Evolutionary conservation across 768 basidiomycete species (phyloP).

Genomic region (Mycena pura): DNA sequence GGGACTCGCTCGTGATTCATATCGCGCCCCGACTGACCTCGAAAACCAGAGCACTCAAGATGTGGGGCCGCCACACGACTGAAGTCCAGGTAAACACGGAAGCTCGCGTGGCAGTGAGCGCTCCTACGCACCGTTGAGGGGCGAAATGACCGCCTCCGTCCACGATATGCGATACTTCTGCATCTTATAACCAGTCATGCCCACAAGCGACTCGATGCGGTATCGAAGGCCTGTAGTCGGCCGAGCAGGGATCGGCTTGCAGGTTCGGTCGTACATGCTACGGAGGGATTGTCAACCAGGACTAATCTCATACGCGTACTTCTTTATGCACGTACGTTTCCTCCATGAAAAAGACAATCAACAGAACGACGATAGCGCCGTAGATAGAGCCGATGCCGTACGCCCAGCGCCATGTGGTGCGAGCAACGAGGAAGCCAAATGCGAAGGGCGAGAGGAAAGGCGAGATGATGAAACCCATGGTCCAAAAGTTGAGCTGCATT

Average conservation of each 20-base stretch:
- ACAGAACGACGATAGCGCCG: slow-evolving; percentile 56
- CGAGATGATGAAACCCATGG: slow-evolving; percentile 74
- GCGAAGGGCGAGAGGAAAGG: slow-evolving; percentile 70
- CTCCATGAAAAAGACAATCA: slow-evolving; percentile 67
- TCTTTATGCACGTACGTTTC: slow-evolving; percentile 68
- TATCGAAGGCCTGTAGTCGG: slow-evolving; percentile 51
- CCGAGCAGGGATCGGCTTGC: slow-evolving; percentile 54
- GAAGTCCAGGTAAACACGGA: too few relatives aligned
- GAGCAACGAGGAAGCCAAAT: slow-evolving; percentile 71
- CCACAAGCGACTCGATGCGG: slow-evolving; percentile 65
- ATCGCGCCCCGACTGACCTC: slow-evolving; percentile 46
- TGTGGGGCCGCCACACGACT: slow-evolving; percentile 69
- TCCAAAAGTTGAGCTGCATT: slow-evolving; percentile 69
- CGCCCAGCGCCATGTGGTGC: slow-evolving; percentile 67
- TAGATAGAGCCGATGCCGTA: slow-evolving; percentile 75
- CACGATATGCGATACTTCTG: slow-evolving; percentile 61
- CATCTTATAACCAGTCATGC: slow-evolving; percentile 67
- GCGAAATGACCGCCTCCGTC: slow-evolving; percentile 49
- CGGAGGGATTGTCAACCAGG: neutral
- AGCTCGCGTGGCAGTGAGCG: too few relatives aligned
- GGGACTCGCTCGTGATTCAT: neutral
- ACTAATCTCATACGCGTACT: neutral
- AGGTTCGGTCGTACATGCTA: slow-evolving; percentile 68
- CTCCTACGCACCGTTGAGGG: slow-evolving; percentile 40
- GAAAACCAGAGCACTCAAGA: slow-evolving; percentile 58